phyloP scores from a whole-genome alignment of 345 rosid species.

The Eucalyptus rudis region DNA sequence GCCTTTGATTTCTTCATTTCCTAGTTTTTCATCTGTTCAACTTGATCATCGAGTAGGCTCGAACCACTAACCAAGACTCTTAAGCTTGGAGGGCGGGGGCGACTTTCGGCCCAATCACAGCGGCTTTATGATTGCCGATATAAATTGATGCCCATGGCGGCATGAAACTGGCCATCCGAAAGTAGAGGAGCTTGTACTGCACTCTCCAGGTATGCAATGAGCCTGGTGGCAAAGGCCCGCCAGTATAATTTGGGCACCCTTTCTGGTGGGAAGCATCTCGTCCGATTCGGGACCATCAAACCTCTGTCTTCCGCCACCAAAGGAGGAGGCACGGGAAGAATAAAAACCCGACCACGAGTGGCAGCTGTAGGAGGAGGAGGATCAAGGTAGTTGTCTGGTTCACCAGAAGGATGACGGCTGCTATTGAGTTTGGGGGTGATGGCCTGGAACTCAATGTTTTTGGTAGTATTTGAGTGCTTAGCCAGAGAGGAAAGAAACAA shows the following conservation, averaged over 20 bases:
- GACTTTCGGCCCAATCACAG: not conserved
- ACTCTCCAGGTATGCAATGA: not conserved
- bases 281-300: no score
- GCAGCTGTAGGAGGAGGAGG: not conserved
- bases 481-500: not conserved
- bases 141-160: not conserved
- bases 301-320: no score
- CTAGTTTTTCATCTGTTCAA: not conserved
- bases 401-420: not conserved
- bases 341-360: no score
- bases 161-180: not conserved
- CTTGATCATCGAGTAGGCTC: not conserved
- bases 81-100: not conserved
- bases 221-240: not conserved
- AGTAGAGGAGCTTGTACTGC: not conserved
- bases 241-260: not conserved
- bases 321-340: no score
- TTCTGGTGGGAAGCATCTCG: not conserved
- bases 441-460: not conserved
- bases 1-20: not conserved
- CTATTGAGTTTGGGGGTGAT: not conserved
- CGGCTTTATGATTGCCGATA: not conserved
- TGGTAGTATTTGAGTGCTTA: not conserved
- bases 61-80: not conserved
- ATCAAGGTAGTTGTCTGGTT: not conserved